Conservation (phyloP, 306 rosid genomes). For the Cucurbita maxima region DNA sequence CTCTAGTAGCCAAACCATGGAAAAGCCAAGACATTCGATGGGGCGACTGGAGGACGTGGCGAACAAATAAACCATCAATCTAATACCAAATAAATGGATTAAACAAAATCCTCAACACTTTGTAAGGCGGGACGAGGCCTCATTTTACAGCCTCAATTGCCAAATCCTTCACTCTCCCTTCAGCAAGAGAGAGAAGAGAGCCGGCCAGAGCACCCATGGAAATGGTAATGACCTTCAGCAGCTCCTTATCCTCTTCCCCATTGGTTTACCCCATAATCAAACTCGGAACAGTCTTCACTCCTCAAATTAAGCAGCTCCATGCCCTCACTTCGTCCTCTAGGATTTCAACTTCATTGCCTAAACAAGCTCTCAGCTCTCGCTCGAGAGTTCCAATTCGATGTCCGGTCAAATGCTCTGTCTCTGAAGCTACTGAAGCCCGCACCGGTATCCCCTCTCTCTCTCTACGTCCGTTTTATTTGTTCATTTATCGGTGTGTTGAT, state of each 20-base stretch:
- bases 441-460: slow-evolving; percentile 18
- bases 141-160: slow-evolving; percentile 24
- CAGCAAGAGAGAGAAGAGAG: slow-evolving; percentile 8
- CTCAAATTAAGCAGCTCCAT: slow-evolving; percentile 26
- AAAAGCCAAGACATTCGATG: too few species aligned
- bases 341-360: slow-evolving; percentile 21
- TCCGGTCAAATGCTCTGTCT: slow-evolving; percentile 59
- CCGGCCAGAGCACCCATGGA: slow-evolving; percentile 28
- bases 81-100: neutral
- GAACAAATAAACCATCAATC: neutral
- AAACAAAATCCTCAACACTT: neutral
- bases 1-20: too few species aligned
- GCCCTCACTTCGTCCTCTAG: slow-evolving; percentile 29
- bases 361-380: slow-evolving; percentile 15
- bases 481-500: neutral
- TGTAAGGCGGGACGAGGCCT: neutral
- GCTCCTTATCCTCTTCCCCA: slow-evolving; percentile 22
- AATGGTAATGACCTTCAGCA: slow-evolving; percentile 30
- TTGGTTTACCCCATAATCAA: slow-evolving; percentile 4
- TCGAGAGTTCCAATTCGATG: slow-evolving; percentile 10
- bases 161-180: slow-evolving; percentile 27
- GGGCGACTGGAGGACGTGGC: neutral
- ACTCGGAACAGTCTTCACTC: slow-evolving; percentile 14
- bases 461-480: neutral
- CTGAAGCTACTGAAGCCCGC: slow-evolving; percentile 49